A percentile compares a stretch with the other conserved stretches of the same genome.
Evolutionary conservation across 169 alveolate genomes (phyloP).

Genomic region (Condylostoma magnum): DNA sequence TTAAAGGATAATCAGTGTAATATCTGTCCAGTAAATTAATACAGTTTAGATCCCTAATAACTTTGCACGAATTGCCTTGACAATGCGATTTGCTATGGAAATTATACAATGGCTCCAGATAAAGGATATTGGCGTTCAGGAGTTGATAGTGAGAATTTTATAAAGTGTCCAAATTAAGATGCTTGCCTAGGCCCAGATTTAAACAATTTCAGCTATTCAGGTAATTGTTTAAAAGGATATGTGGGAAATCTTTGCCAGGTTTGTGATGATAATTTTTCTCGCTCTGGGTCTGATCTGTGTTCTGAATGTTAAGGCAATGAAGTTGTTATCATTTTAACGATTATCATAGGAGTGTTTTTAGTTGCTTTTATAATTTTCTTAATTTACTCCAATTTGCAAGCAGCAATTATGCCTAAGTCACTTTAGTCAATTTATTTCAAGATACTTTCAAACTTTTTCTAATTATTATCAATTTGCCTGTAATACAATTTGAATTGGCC

Average conservation of each 20-base stretch:
- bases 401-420: constrained; percentile 6
- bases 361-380: too few relatives aligned
- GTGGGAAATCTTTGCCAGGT: constrained; percentile 8
- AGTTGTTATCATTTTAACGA: not conserved
- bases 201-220: not conserved
- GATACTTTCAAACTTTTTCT: constrained; percentile 33
- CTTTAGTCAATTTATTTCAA: constrained; percentile 19
- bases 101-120: not conserved
- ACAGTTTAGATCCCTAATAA: not conserved
- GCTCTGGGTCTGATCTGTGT: not conserved
- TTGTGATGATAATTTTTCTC: constrained; percentile 1
- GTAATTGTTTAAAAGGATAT: constrained; percentile 3
- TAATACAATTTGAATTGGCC: constrained; percentile 45
- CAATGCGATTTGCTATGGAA: constrained; percentile 18
- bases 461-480: constrained; percentile 24
- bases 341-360: too few relatives aligned
- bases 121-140: constrained; percentile 28
- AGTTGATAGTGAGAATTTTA: constrained; percentile 4
- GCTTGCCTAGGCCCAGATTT: constrained; percentile 21
- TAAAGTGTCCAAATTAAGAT: not conserved
- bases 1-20: too few relatives aligned
- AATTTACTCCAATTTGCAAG: not conserved
- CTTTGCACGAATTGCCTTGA: constrained; percentile 7
- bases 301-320: not conserved
- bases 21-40: not conserved